Evolutionary conservation across 495 filamentous ascomycete genomes (phyloP).

Genomic region (Neurospora discreta): DNA sequence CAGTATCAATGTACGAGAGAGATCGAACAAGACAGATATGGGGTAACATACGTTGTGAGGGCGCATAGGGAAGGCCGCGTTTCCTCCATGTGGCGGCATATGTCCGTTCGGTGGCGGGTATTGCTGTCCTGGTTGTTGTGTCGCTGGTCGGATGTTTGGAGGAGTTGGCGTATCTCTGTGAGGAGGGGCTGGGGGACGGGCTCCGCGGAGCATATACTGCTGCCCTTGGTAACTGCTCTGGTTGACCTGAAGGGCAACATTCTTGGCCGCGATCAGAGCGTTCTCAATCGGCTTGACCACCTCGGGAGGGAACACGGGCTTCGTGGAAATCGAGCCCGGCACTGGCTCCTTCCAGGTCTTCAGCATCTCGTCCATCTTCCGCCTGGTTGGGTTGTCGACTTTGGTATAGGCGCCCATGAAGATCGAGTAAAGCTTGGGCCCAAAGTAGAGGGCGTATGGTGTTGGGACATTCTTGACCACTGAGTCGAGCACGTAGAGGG

Average conservation of each 20-base stretch:
- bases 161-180: slow-evolving; percentile 63
- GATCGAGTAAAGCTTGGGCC: slow-evolving; percentile 78
- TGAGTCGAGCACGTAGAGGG: slow-evolving; percentile 96
- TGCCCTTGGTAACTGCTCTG: slow-evolving; percentile 54
- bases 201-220: slow-evolving; percentile 49
- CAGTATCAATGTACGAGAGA: slow-evolving; percentile 1
- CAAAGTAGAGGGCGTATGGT: slow-evolving; percentile 89
- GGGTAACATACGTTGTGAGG: slow-evolving; percentile 14
- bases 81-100: slow-evolving; percentile 4
- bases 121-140: slow-evolving; percentile 15
- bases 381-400: slow-evolving; percentile 68
- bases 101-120: slow-evolving; percentile 15
- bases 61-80: slow-evolving; percentile 17
- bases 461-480: slow-evolving; percentile 98
- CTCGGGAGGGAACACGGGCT: slow-evolving; percentile 81
- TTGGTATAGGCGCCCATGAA: slow-evolving; percentile 94
- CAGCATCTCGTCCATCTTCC: slow-evolving; percentile 91
- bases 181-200: slow-evolving; percentile 41
- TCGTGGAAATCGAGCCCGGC: slow-evolving; percentile 74
- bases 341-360: slow-evolving; percentile 98
- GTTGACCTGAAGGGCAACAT: slow-evolving; percentile 58
- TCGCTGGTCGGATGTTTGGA: slow-evolving; percentile 32
- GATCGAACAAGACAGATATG: neutral
- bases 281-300: slow-evolving; percentile 84
- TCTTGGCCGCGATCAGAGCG: slow-evolving; percentile 79